Base-by-base conservation (phyloP, 352 stramenopile species). In the Phytopythium cucurbitacearum region DNA sequence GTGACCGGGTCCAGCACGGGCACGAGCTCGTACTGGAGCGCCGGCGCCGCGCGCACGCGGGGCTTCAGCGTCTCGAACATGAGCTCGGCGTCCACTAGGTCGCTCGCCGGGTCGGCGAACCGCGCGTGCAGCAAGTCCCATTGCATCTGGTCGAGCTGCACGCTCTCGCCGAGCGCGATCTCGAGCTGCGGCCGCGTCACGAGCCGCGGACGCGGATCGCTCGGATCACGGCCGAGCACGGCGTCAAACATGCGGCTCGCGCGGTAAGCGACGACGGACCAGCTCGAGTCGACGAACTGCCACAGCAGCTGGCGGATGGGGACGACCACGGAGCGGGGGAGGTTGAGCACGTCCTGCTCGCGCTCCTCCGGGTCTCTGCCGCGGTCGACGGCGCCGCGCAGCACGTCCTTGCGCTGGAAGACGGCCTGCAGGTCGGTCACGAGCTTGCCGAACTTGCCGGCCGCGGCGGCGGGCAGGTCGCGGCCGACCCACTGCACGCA, bases 401-500 rank as follows among this genome's bases (percentile, higher is more conserved):
- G 52, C 13, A 40, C 53, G 43, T 89, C 78, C 39, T 84, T 85
- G 11, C 62, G 62, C 5, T 71, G 54, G 48, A 76, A 86, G 9
- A 85, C 78, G 42, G 60, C 70, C 54, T 87, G 73, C 28, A 89
- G 52, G 56, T 89, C 75, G 8, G 66, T 79, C n/a, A 71, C 63
- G 0, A 89, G 51, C 39, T 73, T 76, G 35, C 75, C 78, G 39
- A 84, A 85, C 8, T 57, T 45, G 52, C 52, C 35, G 2, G 59
- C 53, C 34, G 36, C 28, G 7, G 62, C 21, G 1, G 64, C 40
- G 7, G 40, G 37, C 0, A 86, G 48, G n/a, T 67, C 60, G 36
- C 74, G 72, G 12, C 75, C 78, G 35, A 89, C 67, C 78, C 78
- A 89, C 48, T 75, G 69, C n/a, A 65, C 51, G 48, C 64, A 89